Base-by-base conservation (phyloP, 257 asterid species). In the Fraxinus pennsylvanica region DNA sequence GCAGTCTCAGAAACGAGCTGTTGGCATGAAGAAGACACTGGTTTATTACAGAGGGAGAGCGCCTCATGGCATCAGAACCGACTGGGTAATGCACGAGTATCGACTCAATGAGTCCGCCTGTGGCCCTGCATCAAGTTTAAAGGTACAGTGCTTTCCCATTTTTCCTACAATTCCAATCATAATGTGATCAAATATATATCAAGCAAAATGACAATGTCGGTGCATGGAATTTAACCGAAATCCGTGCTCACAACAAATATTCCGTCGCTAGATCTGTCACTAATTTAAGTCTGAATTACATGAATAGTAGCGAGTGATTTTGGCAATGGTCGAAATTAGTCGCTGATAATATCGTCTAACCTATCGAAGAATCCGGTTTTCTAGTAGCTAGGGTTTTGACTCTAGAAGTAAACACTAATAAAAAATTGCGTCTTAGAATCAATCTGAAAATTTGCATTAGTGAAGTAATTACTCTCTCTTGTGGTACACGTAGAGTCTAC, bases 31-130 rank as follows among this genome's bases (percentile, higher is more conserved):
- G 96, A 91, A 91, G 65, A 91, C 96, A 29, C 85, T 91, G 87
- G 96, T 91, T 4, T 91, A 89, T 77, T 89, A 91, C 79, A 77
- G 85, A 77, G 96, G 96, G 21, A 83, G 96, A 78, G 96, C 96
- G 57, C 96, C 96, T 41, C 91, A 85, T 75, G 96, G 96, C 25
- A 81, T 82, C 45, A 68, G 96, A 73, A 87, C 89, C 9, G 84
- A 84, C 71, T 91, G 96, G 96, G 89, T 91, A 1, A 91, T 91
- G 96, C 96, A 91, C 72, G 96, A 91, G 73, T 91, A 91, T 71
- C 90, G 96, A 38, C 89, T 91, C 59, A 14, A 52, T 1, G 87
- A 88, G 2, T 75, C 89, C 9, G 63, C 71, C 29, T 65, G 85
- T 45, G 39, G 9, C 71, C 8, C 84, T 0, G 39, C 78, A 65